Evolutionary conservation across 768 basidiomycete genomes (phyloP).

Genomic region (Naganishia randhawae): DNA sequence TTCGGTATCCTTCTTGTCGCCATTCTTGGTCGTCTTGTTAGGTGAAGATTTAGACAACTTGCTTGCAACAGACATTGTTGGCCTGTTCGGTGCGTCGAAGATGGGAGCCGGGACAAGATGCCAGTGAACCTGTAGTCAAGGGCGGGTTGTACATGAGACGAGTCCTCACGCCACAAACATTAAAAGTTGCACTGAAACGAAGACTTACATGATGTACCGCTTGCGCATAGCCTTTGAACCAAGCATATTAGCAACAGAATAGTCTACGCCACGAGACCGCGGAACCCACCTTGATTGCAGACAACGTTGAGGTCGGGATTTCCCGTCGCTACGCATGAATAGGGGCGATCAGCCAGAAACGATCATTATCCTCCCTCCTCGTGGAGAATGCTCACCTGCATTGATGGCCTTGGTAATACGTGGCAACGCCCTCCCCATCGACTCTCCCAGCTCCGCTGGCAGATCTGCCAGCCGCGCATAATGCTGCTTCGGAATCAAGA

Average conservation of each 20-base stretch:
- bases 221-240: conserved; percentile 26
- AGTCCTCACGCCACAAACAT: no score
- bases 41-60: conserved; percentile 4
- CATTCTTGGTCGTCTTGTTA: background rate
- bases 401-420: conserved; percentile 28
- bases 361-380: no score
- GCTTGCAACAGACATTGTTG: conserved; percentile 9
- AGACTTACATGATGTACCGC: conserved; percentile 28
- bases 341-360: conserved; percentile 2
- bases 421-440: conserved; percentile 31
- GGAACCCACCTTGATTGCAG: conserved; percentile 31
- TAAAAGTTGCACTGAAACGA: no score
- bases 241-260: background rate
- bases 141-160: background rate
- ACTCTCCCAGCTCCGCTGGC: conserved; percentile 18
- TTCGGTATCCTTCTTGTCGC: conserved; percentile 9
- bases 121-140: conserved; percentile 29
- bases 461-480: conserved; percentile 27
- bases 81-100: conserved; percentile 21
- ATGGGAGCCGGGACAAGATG: conserved; percentile 33
- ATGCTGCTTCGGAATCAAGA: conserved; percentile 32
- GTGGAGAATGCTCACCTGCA: conserved; percentile 13
- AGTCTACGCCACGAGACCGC: no score
- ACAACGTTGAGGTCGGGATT: conserved; percentile 33
- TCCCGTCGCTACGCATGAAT: conserved; percentile 23